Conservation (phyloP, 352 stramenopile genomes). For the Thalassiosira exigua region DNA sequence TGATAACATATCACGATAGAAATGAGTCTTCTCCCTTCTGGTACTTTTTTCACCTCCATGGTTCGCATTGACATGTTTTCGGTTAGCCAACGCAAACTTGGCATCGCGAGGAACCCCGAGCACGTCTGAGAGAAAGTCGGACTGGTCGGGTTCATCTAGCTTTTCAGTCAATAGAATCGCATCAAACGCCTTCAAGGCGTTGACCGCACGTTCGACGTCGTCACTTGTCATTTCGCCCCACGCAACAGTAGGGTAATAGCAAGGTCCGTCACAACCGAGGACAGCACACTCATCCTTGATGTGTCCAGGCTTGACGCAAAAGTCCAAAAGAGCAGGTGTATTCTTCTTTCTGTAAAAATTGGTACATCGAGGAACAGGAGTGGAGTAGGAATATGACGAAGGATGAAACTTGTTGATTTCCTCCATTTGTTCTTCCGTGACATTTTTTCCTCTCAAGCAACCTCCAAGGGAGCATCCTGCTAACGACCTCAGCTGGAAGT, state of each 20-base stretch:
- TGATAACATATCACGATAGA: slow-evolving; percentile 47
- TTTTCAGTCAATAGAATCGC: slow-evolving; percentile 42
- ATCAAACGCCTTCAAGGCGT: slow-evolving; percentile 42
- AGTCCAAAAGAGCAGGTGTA: slow-evolving; percentile 2
- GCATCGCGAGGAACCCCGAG: slow-evolving; percentile 45
- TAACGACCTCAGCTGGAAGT: slow-evolving; percentile 49
- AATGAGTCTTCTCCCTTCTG: slow-evolving; percentile 39
- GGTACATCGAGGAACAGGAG: slow-evolving; percentile 20
- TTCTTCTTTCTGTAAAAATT: slow-evolving; percentile 26
- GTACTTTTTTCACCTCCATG: slow-evolving; percentile 28
- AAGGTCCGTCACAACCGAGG: slow-evolving; percentile 50
- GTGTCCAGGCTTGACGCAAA: slow-evolving; percentile 23
- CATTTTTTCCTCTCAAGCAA: too few relatives aligned
- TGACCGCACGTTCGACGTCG: slow-evolving; percentile 30
- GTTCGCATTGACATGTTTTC: slow-evolving; percentile 21
- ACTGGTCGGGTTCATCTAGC: slow-evolving; percentile 29
- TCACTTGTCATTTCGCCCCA: slow-evolving; percentile 18
- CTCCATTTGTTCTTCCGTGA: slow-evolving; percentile 11
- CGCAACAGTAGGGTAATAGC: slow-evolving; percentile 38
- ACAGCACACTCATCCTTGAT: slow-evolving; percentile 17
- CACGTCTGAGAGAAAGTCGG: slow-evolving; percentile 42
- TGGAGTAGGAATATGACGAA: slow-evolving; percentile 5
- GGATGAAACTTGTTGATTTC: slow-evolving; percentile 30
- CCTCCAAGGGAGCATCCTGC: slow-evolving; percentile 35
- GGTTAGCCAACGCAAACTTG: slow-evolving; percentile 37